Evolutionary conservation across 23 red algal genomes (phyloP), one percentile per base, ranked within the genome.

Genomic region (Agarophyton chilense): DNA sequence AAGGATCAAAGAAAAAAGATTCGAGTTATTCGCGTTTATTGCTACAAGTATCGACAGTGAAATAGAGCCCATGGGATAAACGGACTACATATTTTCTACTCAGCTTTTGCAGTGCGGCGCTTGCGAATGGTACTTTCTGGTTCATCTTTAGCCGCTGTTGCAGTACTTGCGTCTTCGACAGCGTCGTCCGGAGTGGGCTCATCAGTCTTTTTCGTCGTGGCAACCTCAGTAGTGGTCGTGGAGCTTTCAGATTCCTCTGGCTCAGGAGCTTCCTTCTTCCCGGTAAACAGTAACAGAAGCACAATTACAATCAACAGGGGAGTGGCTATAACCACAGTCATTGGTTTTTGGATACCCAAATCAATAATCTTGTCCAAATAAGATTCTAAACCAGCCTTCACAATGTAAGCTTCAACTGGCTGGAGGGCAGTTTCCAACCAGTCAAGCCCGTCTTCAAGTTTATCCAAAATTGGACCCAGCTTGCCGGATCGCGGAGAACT

Each of bases 341-440:
- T 90, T 0, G 94, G 94, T 33, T 82, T 96, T 24, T 85, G 81
- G 56, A 96, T 68, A 34, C 94, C 94, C 10, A 57, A 26, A 28
- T 84, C 87, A 25, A 96, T 84, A 32, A 96, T 40, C 79, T 85
- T 96, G 51, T 96, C 80, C 52, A 96, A 54, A 38, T 91, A 89
- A 2, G 86, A 78, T 36, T 92, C 94, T 11, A 77, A 36, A 42
- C 94, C 94, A 33, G 38, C 70, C 21, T 78, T 53, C 3, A 38
- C 52, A 22, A 94, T n/a, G 44, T 50, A 86, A 3, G 36, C 31
- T 45, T 94, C 80, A 32, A 94, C 40, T 62, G 91, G 91, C 38
- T 87, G 52, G 13, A 94, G 70, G 16, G 52, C 39, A 5, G 19
- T 54, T 68, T 94, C 91, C 36, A 86, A 21, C 25, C 35, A 33